Conservation (phyloP, 139 green algal genomes). For the Limnomonas spitsbergensis region DNA sequence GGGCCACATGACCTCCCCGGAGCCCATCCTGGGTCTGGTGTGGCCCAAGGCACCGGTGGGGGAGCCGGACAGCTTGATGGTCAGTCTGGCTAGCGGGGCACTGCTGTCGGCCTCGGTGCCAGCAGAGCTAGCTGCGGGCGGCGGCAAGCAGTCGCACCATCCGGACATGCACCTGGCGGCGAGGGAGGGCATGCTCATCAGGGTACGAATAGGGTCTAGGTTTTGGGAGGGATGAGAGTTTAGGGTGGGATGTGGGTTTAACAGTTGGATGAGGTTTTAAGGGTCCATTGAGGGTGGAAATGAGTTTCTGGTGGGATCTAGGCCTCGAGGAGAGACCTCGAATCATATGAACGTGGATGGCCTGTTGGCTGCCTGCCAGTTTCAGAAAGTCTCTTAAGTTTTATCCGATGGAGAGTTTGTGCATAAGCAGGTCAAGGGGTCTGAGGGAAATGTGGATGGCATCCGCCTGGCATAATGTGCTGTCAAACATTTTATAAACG, state of each 20-base stretch:
- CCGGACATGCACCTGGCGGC: constrained; percentile 21
- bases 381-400: constrained; percentile 40
- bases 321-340: too few species aligned
- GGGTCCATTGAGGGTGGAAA: too few species aligned
- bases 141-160: constrained; percentile 17
- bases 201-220: too few species aligned
- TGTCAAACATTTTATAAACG: too few species aligned
- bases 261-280: too few species aligned
- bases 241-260: too few species aligned
- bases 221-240: too few species aligned
- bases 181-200: constrained; percentile 7
- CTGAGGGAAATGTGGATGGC: too few species aligned
- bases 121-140: constrained; percentile 19
- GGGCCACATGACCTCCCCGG: constrained; percentile 1
- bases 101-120: constrained; percentile 19
- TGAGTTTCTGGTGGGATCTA: too few species aligned
- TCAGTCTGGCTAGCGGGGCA: constrained; percentile 21
- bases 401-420: too few species aligned
- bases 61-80: constrained; percentile 25
- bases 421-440: too few species aligned
- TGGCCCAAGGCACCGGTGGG: constrained; percentile 26
- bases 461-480: too few species aligned
- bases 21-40: constrained; percentile 14
- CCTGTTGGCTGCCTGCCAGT: constrained; percentile 30
- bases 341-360: constrained; percentile 27